These are phyloP conservation scores for Fraxinus quadrangulata DNA, from an alignment of 257 asterid genomes.

Conservation along the genomic window DNA sequence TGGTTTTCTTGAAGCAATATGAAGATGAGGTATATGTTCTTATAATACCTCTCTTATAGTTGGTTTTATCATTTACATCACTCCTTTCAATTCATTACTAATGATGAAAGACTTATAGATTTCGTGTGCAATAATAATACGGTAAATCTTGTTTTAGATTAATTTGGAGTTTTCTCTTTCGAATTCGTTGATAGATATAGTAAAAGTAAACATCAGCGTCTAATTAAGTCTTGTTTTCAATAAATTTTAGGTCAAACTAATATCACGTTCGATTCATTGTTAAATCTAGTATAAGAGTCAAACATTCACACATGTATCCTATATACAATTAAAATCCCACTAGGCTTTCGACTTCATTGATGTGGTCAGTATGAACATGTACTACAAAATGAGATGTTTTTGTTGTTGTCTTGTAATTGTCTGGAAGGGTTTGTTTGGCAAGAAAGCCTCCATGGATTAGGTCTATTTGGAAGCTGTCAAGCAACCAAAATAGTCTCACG, in stretches of 20 bases:
- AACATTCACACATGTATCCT: not conserved
- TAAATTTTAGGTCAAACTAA: not conserved
- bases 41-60: not conserved
- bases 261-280: not conserved
- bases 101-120: no score
- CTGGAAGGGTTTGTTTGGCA: conserved; percentile 34
- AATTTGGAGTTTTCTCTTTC: no score
- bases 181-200: not conserved
- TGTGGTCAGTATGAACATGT: not conserved
- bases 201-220: not conserved
- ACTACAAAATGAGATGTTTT: conserved; percentile 3
- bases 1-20: not conserved
- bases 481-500: conserved; percentile 57
- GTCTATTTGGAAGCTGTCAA: conserved; percentile 37
- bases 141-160: no score
- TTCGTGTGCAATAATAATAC: no score
- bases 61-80: no score
- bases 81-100: no score
- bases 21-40: not conserved
- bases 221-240: not conserved
- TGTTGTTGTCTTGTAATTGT: conserved; percentile 26
- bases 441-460: conserved; percentile 19
- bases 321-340: not conserved
- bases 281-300: not conserved
- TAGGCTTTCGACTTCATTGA: not conserved